Base-by-base conservation (phyloP, 2,329 filamentous ascomycete species). In the Trichoderma oligosporum region DNA sequence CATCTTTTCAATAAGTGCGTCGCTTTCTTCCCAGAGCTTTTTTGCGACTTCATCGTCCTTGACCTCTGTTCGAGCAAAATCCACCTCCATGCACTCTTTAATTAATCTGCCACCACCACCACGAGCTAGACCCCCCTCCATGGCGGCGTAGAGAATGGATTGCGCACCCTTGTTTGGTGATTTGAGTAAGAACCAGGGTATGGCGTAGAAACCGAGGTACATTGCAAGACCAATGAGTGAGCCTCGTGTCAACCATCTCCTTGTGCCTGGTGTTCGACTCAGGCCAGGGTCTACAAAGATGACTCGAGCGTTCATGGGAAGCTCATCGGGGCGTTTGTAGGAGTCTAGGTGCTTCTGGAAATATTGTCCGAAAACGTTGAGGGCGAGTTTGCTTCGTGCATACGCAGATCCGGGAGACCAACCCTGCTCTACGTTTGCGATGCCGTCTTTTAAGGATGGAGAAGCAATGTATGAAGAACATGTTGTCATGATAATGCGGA, bases 311-410 rank as follows among this genome's bases (percentile, higher is more conserved):
- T 91, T 96, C 76, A 86, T 87, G 1, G 91, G 91, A 46, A 89
- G 77, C 61, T 87, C 82, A 69, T 99, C 94, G 0, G 92, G 91
- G 22, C 94, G 82, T 66, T 89, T 83, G 72, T 95, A 96, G 2
- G 86, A 77, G 63, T 91, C 86, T 45, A 99, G 79, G 70, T 97
- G 93, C 70, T 96, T 94, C 74, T 97, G 93, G 70, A 93, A 96
- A 7, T 93, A 88, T 47, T 87, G 82, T 0, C 89, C 92, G 69
- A 99, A 97, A 14, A 88, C 84, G 79, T 93, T 95, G 44, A 97
- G 78, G 0, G 94, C 91, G 25, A 97, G 77, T 78, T 87, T 81
- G 76, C 81, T 83, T 73, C 82, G 76, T 67, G 88, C 78, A 66
- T 86, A 89, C 16, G 83, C 82, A 39, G 73, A 79, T 4, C 73